Percentiles rank a stretch among this genome's conserved stretches.
Evolutionary conservation across 2,329 filamentous ascomycete species (phyloP).

Genomic region (Neophaeococcomyces aloes): DNA sequence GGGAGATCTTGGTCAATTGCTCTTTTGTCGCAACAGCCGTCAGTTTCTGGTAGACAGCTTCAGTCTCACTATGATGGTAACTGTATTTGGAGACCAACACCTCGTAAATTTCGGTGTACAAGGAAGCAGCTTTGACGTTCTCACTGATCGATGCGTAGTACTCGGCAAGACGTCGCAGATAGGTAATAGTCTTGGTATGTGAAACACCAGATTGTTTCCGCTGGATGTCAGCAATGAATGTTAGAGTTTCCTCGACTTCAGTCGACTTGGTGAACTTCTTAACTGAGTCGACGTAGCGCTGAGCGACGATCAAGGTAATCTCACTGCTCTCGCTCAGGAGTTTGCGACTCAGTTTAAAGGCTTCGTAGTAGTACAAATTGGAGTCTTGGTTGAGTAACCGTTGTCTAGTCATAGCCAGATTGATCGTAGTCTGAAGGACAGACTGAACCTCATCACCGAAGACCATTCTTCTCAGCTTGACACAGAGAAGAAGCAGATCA

Average conservation of each 20-base stretch:
- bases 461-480: slow-evolving; percentile 35
- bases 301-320: slow-evolving; percentile 36
- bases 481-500: slow-evolving; percentile 36
- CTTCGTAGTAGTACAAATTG: slow-evolving; percentile 37
- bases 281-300: slow-evolving; percentile 30
- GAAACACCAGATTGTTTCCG: slow-evolving; percentile 39
- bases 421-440: slow-evolving; percentile 41
- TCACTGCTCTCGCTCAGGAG: slow-evolving; percentile 35
- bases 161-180: slow-evolving; percentile 36
- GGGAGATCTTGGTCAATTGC: slow-evolving; percentile 24
- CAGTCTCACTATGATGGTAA: slow-evolving; percentile 25
- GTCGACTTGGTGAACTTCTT: slow-evolving; percentile 27
- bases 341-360: slow-evolving; percentile 35
- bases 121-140: slow-evolving; percentile 31
- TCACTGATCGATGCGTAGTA: slow-evolving; percentile 40
- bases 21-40: slow-evolving; percentile 11
- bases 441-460: slow-evolving; percentile 38
- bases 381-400: slow-evolving; percentile 29
- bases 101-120: slow-evolving; percentile 32
- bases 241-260: slow-evolving; percentile 36
- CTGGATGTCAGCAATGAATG: slow-evolving; percentile 37
- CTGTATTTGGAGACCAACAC: slow-evolving; percentile 27
- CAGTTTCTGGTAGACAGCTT: slow-evolving; percentile 26
- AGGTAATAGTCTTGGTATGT: slow-evolving; percentile 37
- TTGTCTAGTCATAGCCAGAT: slow-evolving; percentile 37